These are phyloP conservation scores for Recurvomyces mirabilis DNA, from an alignment of 495 filamentous ascomycete genomes.

Conservation along the genomic window DNA sequence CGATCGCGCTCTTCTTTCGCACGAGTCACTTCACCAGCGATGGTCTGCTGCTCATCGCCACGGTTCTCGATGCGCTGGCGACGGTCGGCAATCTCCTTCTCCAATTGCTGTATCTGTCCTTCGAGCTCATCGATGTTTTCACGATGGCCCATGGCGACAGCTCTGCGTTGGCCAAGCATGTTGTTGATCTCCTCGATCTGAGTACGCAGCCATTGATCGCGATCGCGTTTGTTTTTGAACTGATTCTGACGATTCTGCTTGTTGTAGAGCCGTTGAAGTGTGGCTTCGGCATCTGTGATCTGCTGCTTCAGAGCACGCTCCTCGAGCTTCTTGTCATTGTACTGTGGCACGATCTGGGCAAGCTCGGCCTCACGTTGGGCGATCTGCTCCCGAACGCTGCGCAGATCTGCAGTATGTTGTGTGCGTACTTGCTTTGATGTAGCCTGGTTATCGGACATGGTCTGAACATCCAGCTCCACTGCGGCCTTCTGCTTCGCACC, in stretches of 20 bases:
- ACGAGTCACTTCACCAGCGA: constrained; percentile 59
- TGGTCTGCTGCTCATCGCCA: constrained; percentile 55
- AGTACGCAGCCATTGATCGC: constrained; percentile 69
- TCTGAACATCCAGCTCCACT: constrained; percentile 73
- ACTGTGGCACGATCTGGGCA: constrained; percentile 57
- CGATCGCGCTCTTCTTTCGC: constrained; percentile 74
- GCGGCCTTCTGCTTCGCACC: constrained; percentile 65
- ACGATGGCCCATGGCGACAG: constrained; percentile 66
- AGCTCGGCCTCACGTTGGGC: constrained; percentile 65
- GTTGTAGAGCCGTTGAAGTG: constrained; percentile 69
- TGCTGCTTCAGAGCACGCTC: constrained; percentile 58
- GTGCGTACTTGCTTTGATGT: constrained; percentile 58
- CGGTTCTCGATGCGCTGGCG: constrained; percentile 68
- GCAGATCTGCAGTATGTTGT: constrained; percentile 61
- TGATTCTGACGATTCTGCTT: constrained; percentile 88
- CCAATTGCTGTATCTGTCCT: constrained; percentile 54
- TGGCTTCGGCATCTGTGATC: constrained; percentile 63
- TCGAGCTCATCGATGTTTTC: constrained; percentile 76
- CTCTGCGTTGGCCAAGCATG: constrained; percentile 64
- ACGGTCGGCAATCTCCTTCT: constrained; percentile 58
- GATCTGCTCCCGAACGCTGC: constrained; percentile 64
- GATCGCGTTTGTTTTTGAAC: constrained; percentile 77
- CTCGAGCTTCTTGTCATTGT: constrained; percentile 58
- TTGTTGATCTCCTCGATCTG: constrained; percentile 73
- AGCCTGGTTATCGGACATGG: constrained; percentile 65